phyloP scores from a whole-genome alignment of 2,329 filamentous ascomycete genomes.

The Xylaria sp. region DNA sequence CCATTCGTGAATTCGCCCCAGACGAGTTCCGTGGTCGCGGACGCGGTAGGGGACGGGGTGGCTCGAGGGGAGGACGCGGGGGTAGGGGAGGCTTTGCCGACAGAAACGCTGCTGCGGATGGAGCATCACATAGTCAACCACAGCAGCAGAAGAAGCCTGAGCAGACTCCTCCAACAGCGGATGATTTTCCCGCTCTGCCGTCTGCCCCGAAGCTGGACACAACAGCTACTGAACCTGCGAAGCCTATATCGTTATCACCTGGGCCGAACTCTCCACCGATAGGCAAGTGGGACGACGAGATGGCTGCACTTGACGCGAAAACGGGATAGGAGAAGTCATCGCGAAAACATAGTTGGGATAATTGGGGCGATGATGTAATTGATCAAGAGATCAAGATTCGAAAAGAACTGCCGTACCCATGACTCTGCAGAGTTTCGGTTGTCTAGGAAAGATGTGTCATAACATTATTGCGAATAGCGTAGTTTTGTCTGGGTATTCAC shows the following conservation, averaged over 20 bases:
- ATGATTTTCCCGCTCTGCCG: conserved; percentile 57
- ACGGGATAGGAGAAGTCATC: conserved; percentile 8
- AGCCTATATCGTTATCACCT: conserved; percentile 47
- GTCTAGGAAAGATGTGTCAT: conserved; percentile 2
- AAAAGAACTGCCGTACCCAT: neutral
- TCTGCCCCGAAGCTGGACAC: conserved; percentile 47
- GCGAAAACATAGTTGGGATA: neutral
- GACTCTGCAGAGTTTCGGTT: neutral
- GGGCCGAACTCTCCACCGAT: conserved; percentile 52
- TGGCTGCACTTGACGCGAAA: conserved; percentile 61
- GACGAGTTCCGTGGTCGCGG: conserved; percentile 52
- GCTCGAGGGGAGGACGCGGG: conserved; percentile 43
- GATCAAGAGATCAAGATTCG: neutral
- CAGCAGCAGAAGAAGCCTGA: conserved; percentile 33
- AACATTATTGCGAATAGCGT: neutral
- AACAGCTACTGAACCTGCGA: conserved; percentile 40
- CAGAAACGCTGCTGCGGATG: conserved; percentile 30
- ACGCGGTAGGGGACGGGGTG: conserved; percentile 50
- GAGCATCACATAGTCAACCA: conserved; percentile 35
- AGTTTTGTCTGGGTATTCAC: conserved; percentile 1
- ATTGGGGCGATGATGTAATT: neutral
- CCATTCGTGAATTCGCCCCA: conserved; percentile 53
- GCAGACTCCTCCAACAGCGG: conserved; percentile 50
- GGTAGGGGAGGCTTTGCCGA: conserved; percentile 50
- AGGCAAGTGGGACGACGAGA: conserved; percentile 69